Base-by-base conservation (phyloP, 805 yeast genomes). In the Cyberlindnera bimundalis region DNA sequence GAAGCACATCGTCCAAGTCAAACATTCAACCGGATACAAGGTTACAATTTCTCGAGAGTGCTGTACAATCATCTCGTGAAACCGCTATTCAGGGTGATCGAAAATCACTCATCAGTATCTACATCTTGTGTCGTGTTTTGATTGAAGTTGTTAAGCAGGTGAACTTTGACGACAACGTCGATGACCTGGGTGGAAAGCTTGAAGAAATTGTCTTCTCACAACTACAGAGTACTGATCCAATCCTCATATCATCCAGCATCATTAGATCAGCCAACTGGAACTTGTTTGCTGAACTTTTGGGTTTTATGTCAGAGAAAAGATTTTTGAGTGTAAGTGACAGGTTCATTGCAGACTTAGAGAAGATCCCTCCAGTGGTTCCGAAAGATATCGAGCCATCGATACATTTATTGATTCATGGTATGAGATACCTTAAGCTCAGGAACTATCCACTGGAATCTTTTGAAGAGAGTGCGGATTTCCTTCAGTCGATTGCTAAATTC, bases 171-270 rank as follows among this genome's bases (percentile, higher is more conserved):
- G 73, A 76, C 1, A 70, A 81, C 40, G 95, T 90, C 6, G 87
- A 79, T 36, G 95, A 86, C 45, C 67, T 91, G 28, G 83, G 85
- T 15, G 85, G 79, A 35, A 86, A 85, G 52, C 68, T 93, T 9
- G 98, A 93, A 60, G 98, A 93, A 51, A 90, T 90, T 37, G 95
- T 91, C 21, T 93, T 88, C 66, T 81, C 87, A 13, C 97, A 93
- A 61, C 66, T 93, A 40, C 79, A 85, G 50, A 79, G 90, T 3
- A 87, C 96, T 1, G 97, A 93, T 55, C 96, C 96, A 0, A 66
- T 68, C 27, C 59, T 77, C 15, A 71, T 82, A 5, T 74, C 85
- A 6, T 73, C 81, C 2, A 81, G 87, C 33, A 67, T 80, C 18
- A 86, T 91, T 3, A 75, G 96, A 42, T 81, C 93, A 7, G 88